Percentiles rank a stretch among this genome's conserved stretches.
Conservation (phyloP, 1,284 basidiomycete genomes). For the Microbotryomycetes sp. region DNA sequence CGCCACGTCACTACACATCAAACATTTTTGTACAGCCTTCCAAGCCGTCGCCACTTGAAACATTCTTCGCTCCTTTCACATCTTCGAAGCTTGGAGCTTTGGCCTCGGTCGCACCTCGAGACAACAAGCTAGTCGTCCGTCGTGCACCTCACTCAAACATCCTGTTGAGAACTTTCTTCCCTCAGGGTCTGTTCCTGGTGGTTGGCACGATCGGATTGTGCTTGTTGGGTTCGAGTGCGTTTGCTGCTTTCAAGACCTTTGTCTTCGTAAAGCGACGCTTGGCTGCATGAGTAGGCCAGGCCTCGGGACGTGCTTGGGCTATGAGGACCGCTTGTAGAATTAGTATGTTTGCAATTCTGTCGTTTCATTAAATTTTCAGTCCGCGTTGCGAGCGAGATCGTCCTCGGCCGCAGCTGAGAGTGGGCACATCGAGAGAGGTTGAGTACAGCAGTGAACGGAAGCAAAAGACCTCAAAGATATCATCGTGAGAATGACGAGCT, state of each 20-base stretch:
- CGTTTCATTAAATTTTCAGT: too few relatives aligned
- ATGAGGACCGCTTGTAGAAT: too few relatives aligned
- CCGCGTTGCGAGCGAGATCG: too few relatives aligned
- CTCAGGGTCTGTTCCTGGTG: slow-evolving; percentile 9
- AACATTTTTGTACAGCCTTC: neutral
- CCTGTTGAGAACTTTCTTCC: slow-evolving; percentile 10
- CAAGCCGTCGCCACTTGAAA: neutral
- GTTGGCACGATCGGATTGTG: neutral
- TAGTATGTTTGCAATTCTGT: too few relatives aligned
- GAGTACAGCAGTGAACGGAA: too few relatives aligned
- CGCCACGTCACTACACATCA: neutral
- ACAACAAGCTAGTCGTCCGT: neutral
- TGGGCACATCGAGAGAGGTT: too few relatives aligned
- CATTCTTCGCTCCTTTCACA: slow-evolving; percentile 13
- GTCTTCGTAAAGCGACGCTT: neutral
- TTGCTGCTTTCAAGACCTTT: neutral
- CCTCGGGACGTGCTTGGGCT: too few relatives aligned
- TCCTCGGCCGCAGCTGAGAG: too few relatives aligned
- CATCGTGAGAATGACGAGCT: too few relatives aligned
- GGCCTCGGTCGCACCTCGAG: neutral
- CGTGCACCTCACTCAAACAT: neutral
- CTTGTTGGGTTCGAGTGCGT: neutral
- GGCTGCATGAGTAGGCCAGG: neutral
- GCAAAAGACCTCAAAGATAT: too few relatives aligned
- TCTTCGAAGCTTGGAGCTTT: neutral